Conservation (phyloP, 495 filamentous ascomycete species). For the Trichodelitschia bisporula region DNA sequence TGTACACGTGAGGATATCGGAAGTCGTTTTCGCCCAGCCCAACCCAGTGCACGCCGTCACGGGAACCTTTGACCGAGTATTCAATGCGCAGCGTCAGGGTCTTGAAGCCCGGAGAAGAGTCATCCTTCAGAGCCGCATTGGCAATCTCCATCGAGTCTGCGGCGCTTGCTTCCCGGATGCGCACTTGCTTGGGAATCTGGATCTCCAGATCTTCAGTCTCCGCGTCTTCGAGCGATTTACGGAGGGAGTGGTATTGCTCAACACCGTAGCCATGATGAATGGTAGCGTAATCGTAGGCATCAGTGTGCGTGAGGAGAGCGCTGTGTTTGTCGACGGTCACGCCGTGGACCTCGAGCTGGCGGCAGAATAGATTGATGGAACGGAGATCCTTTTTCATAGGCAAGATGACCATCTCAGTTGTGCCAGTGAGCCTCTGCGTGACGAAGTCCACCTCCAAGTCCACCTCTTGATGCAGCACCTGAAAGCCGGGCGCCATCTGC, state of each 20-base stretch:
- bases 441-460: constrained; percentile 72
- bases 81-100: constrained; percentile 50
- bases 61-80: constrained; percentile 43
- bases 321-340: constrained; percentile 19
- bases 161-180: constrained; percentile 5
- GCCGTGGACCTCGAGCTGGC: constrained; percentile 60
- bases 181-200: constrained; percentile 36
- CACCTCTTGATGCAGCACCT: constrained; percentile 58
- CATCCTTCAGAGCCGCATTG: constrained; percentile 11
- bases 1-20: constrained; percentile 78
- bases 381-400: constrained; percentile 39
- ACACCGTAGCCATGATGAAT: constrained; percentile 37
- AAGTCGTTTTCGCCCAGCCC: constrained; percentile 52
- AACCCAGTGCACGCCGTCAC: constrained; percentile 79
- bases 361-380: constrained; percentile 56
- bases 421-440: constrained; percentile 47
- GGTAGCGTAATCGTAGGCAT: constrained; percentile 43
- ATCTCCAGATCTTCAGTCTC: constrained; percentile 38
- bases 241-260: constrained; percentile 56
- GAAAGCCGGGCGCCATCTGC: constrained; percentile 20
- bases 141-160: constrained; percentile 7
- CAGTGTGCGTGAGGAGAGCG: constrained; percentile 29
- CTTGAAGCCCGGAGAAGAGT: constrained; percentile 18
- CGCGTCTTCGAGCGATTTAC: constrained; percentile 34
- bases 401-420: constrained; percentile 54